A percentile compares a stretch with the other conserved stretches of the same genome.
phyloP scores from a whole-genome alignment of 164 flowering plant genomes.

The Aristolochia californica region DNA sequence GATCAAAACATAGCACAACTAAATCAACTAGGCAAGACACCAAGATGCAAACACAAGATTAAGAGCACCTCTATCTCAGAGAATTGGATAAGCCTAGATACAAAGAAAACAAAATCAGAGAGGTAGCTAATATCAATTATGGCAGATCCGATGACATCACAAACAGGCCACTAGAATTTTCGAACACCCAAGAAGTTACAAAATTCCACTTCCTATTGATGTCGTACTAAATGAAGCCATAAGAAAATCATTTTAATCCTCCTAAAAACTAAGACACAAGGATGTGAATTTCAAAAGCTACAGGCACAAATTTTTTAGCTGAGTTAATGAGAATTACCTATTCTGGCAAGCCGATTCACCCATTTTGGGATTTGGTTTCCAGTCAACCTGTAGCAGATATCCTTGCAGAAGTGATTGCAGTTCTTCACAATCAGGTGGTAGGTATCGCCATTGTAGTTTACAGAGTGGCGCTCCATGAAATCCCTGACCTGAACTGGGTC shows the following conservation, averaged over 20 bases:
- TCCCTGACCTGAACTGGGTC: conserved; percentile 69
- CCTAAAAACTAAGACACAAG: neutral
- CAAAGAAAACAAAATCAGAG: no score
- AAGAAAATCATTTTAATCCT: neutral
- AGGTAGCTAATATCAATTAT: no score
- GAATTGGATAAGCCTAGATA: no score
- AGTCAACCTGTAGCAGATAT: conserved; percentile 73
- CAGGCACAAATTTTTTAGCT: neutral
- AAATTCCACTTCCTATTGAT: neutral
- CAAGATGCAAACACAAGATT: no score
- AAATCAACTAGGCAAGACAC: no score
- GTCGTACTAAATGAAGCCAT: neutral
- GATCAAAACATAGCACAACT: no score
- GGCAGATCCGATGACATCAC: no score
- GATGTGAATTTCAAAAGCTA: neutral
- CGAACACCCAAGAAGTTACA: neutral
- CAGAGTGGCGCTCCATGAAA: conserved; percentile 72
- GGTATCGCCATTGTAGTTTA: conserved; percentile 76
- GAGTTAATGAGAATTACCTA: conserved; percentile 37
- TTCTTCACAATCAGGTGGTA: conserved; percentile 90
- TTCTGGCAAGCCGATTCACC: conserved; percentile 91
- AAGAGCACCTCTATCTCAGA: no score
- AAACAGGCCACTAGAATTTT: no score
- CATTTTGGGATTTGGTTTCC: conserved; percentile 82
- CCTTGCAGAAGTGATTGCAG: conserved; percentile 97